Evolutionary conservation across 495 filamentous ascomycete genomes (phyloP), one percentile per base, ranked within the genome.

Genomic region (Lasiosphaeria miniovina): DNA sequence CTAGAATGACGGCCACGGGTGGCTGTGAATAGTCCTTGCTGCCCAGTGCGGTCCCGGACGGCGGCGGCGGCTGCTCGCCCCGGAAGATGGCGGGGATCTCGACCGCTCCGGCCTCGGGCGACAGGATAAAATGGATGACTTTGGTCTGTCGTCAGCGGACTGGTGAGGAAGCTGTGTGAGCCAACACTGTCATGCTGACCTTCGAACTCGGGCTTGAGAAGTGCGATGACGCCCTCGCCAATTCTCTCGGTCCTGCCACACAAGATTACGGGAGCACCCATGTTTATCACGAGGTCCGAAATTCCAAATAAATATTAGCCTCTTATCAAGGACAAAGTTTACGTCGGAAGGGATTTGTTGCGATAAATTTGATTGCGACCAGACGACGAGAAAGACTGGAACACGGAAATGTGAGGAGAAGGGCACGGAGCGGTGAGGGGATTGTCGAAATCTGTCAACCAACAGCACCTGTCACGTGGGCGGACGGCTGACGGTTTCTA

Each of bases 71-170:
- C 5, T 9, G 7, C 12, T 46, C 43, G 12, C 43, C 43, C 43
- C 15, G 12, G 43, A 46, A n/a, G 11, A 46, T 46, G 11, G 43
- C 43, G 43, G 43, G 43, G 43, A 46, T 46, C 11, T 46, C 12
- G 4, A 46, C 43, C 43, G 43, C 1, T 4, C 43, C 43, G 43
- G 12, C 12, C 43, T 46, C 43, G 43, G 43, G 43, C 4, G 43
- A 14, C 43, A 46, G 12, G 43, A 46, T n/a, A n/a, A 46, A 46
- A n/a, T 46, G 43, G 43, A 46, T 46, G 43, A 46, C 43, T 46
- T 8, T 14, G 38, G 12, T 46, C 12, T 14, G 12, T 5, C 12
- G 43, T 46, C 12, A 46, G 43, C 5, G 4, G 5, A n/a, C 11
- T 46, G 8, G 43, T n/a, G 43, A 5, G 12, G 15, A 5, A 46